Evolutionary conservation across 2,329 filamentous ascomycete genomes (phyloP), one percentile per base, ranked within the genome.

Genomic region (Monilinia fructigena): DNA sequence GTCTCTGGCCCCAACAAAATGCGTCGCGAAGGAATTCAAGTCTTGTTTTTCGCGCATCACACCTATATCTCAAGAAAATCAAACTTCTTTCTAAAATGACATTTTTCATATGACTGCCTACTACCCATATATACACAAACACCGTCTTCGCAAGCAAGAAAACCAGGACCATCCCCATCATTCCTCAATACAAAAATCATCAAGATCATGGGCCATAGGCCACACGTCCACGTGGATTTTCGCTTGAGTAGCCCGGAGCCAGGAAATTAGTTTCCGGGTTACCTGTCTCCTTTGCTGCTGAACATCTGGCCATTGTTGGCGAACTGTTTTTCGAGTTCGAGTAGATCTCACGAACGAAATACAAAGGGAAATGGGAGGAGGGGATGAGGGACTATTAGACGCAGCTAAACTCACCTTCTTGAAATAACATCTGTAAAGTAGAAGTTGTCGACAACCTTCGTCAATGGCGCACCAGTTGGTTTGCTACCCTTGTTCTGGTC

Each of bases 391-490:
- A 20, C 23, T 18, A 20, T 18, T 2, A 3, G 14, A 26, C 10
- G 4, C 20, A 12, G 12, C 26, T 60, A 11, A 4, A 55, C 87
- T 79, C 82, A 95, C 92, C 92, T 97, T 85, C 95, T 89, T 50
- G 93, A 96, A 79, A 99, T 97, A 67, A 89, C 88, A 80, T 99
- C 94, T 78, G 95, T 99, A 80, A 98, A 97, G 82, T 93, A 99
- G 80, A 99, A 99, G 83, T 99, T 92, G 75, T 97, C 89, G 74
- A 99, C 92, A 66, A 90, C 87, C 80, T 91, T 91, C 83, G 88
- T 92, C 75, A 99, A 84, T 40, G 91, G 86, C 73, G 84, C 80
- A n/a, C 87, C 88, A 52, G 82, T 89, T n/a, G 84, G 75, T 80
- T 91, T 89, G 61, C 87, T 81, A 58, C 92, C 93, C 86, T 95